phyloP scores from a whole-genome alignment of 345 rosid genomes.

The Boechera divaricarpa region DNA sequence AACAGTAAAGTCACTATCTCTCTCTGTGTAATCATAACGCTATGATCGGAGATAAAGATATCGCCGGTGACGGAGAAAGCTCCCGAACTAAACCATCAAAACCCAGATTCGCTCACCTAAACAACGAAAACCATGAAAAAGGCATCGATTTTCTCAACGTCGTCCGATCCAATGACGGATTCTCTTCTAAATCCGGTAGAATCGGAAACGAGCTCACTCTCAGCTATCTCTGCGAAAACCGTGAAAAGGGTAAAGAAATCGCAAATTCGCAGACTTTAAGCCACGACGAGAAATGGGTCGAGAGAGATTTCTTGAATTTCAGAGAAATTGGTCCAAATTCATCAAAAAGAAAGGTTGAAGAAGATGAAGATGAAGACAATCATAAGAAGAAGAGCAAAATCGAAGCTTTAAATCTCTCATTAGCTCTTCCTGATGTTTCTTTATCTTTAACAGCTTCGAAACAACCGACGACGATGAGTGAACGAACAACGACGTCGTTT shows the following conservation, averaged over 20 bases:
- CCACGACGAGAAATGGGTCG: slow-evolving; percentile 64
- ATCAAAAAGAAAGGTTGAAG: slow-evolving; percentile 54
- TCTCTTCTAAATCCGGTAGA: slow-evolving; percentile 46
- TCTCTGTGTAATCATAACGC: slow-evolving; percentile 25
- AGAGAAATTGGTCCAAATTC: slow-evolving; percentile 50
- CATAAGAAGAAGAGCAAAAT: slow-evolving; percentile 50
- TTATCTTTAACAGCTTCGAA: slow-evolving; percentile 68
- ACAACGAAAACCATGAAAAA: slow-evolving; percentile 25
- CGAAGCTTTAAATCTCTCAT: slow-evolving; percentile 76
- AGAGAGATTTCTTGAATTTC: slow-evolving; percentile 89
- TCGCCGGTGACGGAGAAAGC: slow-evolving; percentile 55
- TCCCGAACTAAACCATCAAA: slow-evolving; percentile 50
- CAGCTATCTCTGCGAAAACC: slow-evolving; percentile 80
- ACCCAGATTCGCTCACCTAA: slow-evolving; percentile 34
- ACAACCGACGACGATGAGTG: slow-evolving; percentile 41
- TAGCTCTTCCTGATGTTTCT: slow-evolving; percentile 83
- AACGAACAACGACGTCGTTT: slow-evolving; percentile 51
- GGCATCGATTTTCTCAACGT: slow-evolving; percentile 58
- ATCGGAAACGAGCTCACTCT: slow-evolving; percentile 77
- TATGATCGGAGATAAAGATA: slow-evolving; percentile 75
- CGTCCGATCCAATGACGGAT: slow-evolving; percentile 56
- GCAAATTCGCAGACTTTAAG: slow-evolving; percentile 54
- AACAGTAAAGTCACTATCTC: not conserved
- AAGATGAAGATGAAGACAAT: slow-evolving; percentile 46
- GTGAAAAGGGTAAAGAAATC: slow-evolving; percentile 71